phyloP scores from a whole-genome alignment of 1,284 basidiomycete genomes.

The Cerioporus squamosus region DNA sequence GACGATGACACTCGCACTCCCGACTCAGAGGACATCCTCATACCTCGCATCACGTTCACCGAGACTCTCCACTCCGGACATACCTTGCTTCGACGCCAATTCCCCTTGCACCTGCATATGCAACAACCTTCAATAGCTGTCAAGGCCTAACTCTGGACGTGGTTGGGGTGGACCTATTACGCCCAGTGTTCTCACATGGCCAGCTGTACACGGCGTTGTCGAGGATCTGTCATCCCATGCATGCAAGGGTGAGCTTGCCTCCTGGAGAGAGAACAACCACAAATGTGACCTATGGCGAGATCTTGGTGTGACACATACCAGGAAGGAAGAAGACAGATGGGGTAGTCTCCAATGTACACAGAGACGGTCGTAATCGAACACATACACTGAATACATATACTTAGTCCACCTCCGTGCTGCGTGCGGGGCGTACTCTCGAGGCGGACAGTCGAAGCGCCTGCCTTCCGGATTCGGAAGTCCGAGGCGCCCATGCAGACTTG shows the following conservation, averaged over 20 bases:
- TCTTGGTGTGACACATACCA: conserved; percentile 24
- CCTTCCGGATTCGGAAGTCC: no score
- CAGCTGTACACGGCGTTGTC: conserved; percentile 49
- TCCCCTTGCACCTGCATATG: conserved; percentile 47
- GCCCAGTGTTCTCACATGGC: conserved; percentile 45
- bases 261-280: conserved; percentile 21
- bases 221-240: conserved; percentile 35
- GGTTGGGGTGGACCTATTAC: conserved; percentile 40
- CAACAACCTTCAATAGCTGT: conserved; percentile 49
- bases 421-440: no score
- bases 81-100: conserved; percentile 41
- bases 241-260: conserved; percentile 30
- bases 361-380: no score
- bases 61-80: conserved; percentile 34
- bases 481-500: no score
- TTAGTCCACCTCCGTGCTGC: no score
- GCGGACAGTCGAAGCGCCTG: no score
- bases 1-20: conserved; percentile 24
- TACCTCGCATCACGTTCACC: conserved; percentile 41
- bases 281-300: conserved; percentile 34
- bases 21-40: conserved; percentile 36
- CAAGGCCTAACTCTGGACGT: conserved; percentile 45
- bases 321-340: no score
- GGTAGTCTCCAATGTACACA: no score
- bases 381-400: no score